These are phyloP conservation scores for Viola odorata DNA, from an alignment of 345 rosid genomes.

Conservation along the genomic window DNA sequence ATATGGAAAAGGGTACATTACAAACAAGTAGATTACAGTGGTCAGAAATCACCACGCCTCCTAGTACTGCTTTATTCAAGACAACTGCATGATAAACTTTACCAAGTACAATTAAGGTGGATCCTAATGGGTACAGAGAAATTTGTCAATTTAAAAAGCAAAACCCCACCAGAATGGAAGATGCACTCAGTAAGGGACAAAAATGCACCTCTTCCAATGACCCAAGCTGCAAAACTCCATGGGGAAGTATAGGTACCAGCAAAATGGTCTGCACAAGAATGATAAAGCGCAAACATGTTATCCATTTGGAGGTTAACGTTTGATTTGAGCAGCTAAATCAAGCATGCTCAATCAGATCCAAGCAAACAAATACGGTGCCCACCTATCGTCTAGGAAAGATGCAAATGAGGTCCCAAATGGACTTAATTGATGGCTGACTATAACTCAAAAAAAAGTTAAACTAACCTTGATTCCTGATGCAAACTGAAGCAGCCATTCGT, in stretches of 20 bases:
- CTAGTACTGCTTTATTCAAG: too few species aligned
- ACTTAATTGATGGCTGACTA: background rate
- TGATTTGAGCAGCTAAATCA: background rate
- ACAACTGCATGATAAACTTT: too few species aligned
- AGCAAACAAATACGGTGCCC: background rate
- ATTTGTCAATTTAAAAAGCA: background rate
- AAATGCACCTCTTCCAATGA: slow-evolving; percentile 45
- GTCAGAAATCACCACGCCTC: too few species aligned
- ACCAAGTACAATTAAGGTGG: too few species aligned
- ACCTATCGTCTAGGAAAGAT: background rate
- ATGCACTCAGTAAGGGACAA: slow-evolving; percentile 6
- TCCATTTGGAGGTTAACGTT: slow-evolving; percentile 3
- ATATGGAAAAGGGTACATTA: too few species aligned
- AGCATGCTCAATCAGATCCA: background rate
- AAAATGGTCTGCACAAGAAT: slow-evolving; percentile 49
- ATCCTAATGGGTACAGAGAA: too few species aligned
- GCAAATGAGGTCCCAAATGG: background rate
- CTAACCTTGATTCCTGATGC: slow-evolving; percentile 59
- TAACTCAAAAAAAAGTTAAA: slow-evolving; percentile 13
- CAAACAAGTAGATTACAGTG: too few species aligned
- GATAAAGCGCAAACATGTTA: slow-evolving; percentile 4
- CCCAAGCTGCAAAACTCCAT: slow-evolving; percentile 68
- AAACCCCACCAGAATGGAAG: slow-evolving; percentile 2
- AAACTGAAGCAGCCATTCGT: slow-evolving; percentile 62
- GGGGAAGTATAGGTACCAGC: slow-evolving; percentile 52